A percentile compares a stretch with the other conserved stretches of the same genome.
Evolutionary conservation across 2,329 filamentous ascomycete species (phyloP).

Genomic region (Teratosphaeria destructans): DNA sequence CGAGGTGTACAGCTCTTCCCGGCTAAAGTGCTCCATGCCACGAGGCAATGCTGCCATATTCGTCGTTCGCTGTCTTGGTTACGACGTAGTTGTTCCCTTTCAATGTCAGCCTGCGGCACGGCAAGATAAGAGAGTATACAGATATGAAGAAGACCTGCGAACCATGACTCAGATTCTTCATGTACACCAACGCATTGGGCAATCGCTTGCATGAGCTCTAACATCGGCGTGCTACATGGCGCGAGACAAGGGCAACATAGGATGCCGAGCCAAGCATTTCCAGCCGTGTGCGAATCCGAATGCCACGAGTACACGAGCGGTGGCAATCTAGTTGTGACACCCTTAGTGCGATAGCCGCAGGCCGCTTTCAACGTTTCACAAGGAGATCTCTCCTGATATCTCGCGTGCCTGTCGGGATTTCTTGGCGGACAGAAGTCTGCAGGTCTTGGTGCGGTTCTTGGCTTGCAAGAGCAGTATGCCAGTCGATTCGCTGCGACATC

Average conservation of each 20-base stretch:
- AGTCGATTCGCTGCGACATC: background rate
- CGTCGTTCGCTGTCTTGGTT: background rate
- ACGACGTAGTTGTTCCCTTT: too few species aligned
- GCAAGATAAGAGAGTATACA: too few species aligned
- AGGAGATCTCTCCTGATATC: background rate
- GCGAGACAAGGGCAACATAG: background rate
- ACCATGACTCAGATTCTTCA: background rate
- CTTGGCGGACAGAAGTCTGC: background rate
- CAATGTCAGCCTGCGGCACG: too few species aligned
- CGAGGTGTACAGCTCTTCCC: conserved; percentile 60
- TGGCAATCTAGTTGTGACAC: background rate
- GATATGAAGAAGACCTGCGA: background rate
- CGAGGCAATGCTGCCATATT: conserved; percentile 9
- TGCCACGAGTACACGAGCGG: background rate
- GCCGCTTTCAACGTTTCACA: background rate
- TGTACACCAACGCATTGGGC: background rate
- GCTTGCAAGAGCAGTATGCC: background rate
- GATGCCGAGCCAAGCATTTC: background rate
- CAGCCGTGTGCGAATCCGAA: too few species aligned
- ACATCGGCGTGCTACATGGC: background rate
- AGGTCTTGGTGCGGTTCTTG: background rate
- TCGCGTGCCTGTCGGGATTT: background rate
- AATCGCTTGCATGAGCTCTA: background rate
- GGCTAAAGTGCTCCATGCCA: conserved; percentile 50
- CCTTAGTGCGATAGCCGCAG: background rate